Evolutionary conservation across 176 grass and related monocot species (phyloP).

Genomic region (bread wheat (Triticum aestivum)): IWGSC_CS_RefSeq_v2.1 NC_057800.1:485937229-485937728

Average conservation of each 20-base stretch:
- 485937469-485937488: conserved; percentile 20
- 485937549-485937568: neutral
- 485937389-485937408: neutral
- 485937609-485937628: neutral
- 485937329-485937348: conserved; percentile 30
- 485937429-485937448: conserved; percentile 43
- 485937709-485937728: neutral
- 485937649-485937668: neutral
- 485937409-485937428: neutral
- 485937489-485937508: conserved; percentile 56
- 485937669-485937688: neutral
- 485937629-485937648: conserved; percentile 4
- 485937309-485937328: conserved; percentile 36
- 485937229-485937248: conserved; percentile 6
- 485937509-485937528: conserved; percentile 60
- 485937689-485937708: neutral
- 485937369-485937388: neutral
- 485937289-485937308: neutral
- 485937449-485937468: conserved; percentile 20
- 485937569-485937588: conserved; percentile 6
- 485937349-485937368: neutral
- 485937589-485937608: neutral
- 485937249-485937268: conserved; percentile 14
- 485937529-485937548: neutral
- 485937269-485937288: neutral